Evolutionary conservation across 305 asterid genomes (phyloP).

Genomic region (Galium porrigens): DNA sequence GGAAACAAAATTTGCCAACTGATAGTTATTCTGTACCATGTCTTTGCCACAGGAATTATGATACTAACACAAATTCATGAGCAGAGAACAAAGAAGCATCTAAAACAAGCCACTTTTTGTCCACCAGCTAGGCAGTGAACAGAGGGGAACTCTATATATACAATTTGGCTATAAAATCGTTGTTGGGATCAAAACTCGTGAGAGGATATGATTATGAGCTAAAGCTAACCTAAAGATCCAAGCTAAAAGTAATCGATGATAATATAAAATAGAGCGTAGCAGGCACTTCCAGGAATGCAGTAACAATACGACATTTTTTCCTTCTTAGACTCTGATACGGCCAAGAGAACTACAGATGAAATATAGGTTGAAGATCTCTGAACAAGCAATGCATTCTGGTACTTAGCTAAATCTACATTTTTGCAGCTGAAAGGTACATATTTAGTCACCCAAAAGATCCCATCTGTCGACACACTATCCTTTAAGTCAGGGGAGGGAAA

Average conservation of each 20-base stretch:
- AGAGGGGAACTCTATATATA: not conserved
- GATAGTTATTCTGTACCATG: not conserved
- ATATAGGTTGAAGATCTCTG: not conserved
- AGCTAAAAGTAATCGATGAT: not conserved
- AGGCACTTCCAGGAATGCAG: not conserved
- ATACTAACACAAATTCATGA: not conserved
- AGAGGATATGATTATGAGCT: not conserved
- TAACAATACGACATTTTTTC: not conserved
- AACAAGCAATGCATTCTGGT: not conserved
- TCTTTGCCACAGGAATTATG: not conserved
- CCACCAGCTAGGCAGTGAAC: not conserved
- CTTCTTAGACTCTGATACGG: not conserved
- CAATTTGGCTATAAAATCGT: not conserved
- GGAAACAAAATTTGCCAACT: too few relatives aligned
- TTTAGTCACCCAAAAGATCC: not conserved
- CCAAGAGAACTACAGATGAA: not conserved
- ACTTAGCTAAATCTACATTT: too few relatives aligned
- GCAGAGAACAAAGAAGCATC: not conserved
- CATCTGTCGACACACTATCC: not conserved
- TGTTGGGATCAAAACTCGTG: conserved; percentile 1
- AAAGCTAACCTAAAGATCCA: not conserved
- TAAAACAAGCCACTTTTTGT: not conserved
- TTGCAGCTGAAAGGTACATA: not conserved
- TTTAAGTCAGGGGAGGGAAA: not conserved
- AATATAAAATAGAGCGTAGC: not conserved